Conservation (phyloP, 78 protist genomes). For the Dictyostelium firmibasis region DNA sequence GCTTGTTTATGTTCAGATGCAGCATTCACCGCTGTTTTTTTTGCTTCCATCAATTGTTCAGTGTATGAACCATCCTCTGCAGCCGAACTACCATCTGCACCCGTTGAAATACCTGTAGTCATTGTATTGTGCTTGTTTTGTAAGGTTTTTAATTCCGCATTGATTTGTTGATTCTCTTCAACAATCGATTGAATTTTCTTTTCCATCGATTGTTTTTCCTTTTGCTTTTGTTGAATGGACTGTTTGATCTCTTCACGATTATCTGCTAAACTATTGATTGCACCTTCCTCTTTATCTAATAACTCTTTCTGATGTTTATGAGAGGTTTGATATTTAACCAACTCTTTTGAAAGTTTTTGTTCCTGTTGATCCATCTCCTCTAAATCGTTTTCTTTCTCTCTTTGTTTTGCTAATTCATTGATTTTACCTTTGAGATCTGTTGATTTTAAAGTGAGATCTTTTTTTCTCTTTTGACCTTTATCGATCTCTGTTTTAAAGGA, state of each 20-base stretch:
- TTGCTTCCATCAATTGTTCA: slow-evolving; percentile 76
- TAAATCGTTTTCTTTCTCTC: not conserved
- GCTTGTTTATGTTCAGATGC: slow-evolving; percentile 59
- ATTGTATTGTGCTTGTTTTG: slow-evolving; percentile 45
- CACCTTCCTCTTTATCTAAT: slow-evolving; percentile 48
- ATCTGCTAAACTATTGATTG: not conserved
- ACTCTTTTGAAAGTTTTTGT: slow-evolving; percentile 60
- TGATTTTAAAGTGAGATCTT: not conserved
- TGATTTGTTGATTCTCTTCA: slow-evolving; percentile 21
- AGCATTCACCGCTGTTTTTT: slow-evolving; percentile 46
- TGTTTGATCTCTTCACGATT: not conserved
- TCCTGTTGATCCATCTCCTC: slow-evolving; percentile 44
- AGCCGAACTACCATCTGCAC: not conserved
- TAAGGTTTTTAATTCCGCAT: slow-evolving; percentile 12
- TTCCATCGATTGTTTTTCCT: not conserved
- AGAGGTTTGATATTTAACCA: slow-evolving; percentile 69
- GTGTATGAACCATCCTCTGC: slow-evolving; percentile 60
- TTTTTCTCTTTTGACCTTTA: slow-evolving; percentile 15
- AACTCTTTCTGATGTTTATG: slow-evolving; percentile 13
- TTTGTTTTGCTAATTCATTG: not conserved
- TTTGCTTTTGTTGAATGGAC: slow-evolving; percentile 43
- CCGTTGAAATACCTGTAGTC: slow-evolving; percentile 55
- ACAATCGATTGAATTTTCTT: slow-evolving; percentile 39
- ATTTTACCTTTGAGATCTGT: not conserved
- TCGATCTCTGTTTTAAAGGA: slow-evolving; percentile 19